Conservation (phyloP, 768 basidiomycete species). For the Termitomyces bulborhizus region DNA sequence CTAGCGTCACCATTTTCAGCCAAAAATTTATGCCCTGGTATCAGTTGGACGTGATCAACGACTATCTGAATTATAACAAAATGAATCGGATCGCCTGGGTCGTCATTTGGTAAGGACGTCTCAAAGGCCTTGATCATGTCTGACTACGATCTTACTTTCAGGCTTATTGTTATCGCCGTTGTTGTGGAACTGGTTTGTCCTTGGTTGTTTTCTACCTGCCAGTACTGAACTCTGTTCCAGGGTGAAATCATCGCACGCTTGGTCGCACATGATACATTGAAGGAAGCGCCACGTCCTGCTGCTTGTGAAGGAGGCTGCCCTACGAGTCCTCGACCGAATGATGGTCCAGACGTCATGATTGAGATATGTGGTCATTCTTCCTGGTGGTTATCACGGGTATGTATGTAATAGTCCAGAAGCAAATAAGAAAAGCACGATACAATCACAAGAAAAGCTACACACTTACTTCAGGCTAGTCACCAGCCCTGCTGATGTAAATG, state of each 20-base stretch:
- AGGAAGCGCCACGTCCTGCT: conserved; percentile 9
- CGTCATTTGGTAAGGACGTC: conserved; percentile 35
- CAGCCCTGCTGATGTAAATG: no score
- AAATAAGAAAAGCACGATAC: no score
- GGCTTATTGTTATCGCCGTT: conserved; percentile 86
- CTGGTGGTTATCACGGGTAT: background rate
- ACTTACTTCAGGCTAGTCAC: no score
- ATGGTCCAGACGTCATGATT: conserved; percentile 17
- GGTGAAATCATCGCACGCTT: conserved; percentile 80
- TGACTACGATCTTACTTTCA: conserved; percentile 27
- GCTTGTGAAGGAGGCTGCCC: conserved; percentile 30
- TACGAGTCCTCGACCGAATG: conserved; percentile 37
- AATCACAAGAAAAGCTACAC: no score
- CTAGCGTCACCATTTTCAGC: background rate
- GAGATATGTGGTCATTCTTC: background rate
- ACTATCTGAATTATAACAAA: conserved; percentile 83
- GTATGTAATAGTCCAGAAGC: no score
- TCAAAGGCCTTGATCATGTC: conserved; percentile 11
- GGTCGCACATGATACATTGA: conserved; percentile 57
- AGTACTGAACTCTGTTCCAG: conserved; percentile 27
- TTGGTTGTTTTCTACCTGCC: background rate
- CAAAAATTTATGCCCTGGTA: conserved; percentile 26
- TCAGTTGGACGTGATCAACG: conserved; percentile 87
- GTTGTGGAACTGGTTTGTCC: conserved; percentile 77
- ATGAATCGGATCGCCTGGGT: conserved; percentile 84